These are phyloP conservation scores for Aspergillus pseudonomiae DNA, from an alignment of 2,329 filamentous ascomycete genomes.

Conservation along the genomic window DNA sequence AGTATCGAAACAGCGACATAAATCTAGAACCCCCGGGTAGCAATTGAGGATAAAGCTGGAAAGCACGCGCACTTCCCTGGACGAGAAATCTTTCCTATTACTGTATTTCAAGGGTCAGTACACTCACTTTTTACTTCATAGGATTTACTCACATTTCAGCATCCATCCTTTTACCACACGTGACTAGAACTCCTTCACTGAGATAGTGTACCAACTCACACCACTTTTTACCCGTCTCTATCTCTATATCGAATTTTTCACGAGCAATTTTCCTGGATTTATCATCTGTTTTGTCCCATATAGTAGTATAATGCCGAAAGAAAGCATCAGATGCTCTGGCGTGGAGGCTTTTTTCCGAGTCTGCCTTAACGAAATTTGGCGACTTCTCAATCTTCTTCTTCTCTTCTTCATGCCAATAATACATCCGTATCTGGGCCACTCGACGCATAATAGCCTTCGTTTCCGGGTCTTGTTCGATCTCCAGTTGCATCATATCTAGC, in stretches of 20 bases:
- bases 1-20: no score
- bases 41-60: no score
- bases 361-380: no score
- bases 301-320: neutral
- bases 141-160: neutral
- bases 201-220: neutral
- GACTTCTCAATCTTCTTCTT: neutral
- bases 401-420: neutral
- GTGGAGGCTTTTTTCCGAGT: neutral
- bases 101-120: no score
- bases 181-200: neutral
- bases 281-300: neutral
- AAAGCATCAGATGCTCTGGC: neutral
- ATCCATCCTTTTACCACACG: neutral
- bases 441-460: neutral
- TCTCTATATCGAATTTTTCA: neutral
- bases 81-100: no score
- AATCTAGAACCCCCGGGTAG: no score
- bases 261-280: neutral
- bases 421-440: neutral
- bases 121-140: neutral
- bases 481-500: neutral
- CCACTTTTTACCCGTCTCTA: neutral
- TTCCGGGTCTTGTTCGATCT: neutral
- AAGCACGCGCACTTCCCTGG: no score